Evolutionary conservation across 2,329 filamentous ascomycete species (phyloP).

Genomic region (Raffaelea albimanens): DNA sequence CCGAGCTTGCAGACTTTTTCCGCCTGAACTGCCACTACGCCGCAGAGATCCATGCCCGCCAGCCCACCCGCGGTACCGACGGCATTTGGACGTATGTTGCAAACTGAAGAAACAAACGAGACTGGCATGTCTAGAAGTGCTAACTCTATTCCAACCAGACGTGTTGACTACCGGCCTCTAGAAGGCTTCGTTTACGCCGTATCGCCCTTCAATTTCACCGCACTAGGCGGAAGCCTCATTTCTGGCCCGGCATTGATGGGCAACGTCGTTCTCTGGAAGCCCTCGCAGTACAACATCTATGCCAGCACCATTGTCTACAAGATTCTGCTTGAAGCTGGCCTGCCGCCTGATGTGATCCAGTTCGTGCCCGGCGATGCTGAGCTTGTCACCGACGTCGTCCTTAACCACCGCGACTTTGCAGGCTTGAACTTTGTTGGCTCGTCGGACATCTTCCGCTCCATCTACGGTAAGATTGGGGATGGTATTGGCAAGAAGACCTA

Average conservation of each 20-base stretch:
- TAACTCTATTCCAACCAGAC: slow-evolving; percentile 61
- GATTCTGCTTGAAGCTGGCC: slow-evolving; percentile 80
- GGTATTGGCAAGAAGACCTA: slow-evolving; percentile 76
- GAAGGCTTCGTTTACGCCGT: slow-evolving; percentile 94
- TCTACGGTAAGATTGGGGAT: slow-evolving; percentile 79
- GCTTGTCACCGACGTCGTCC: slow-evolving; percentile 66
- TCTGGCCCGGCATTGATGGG: slow-evolving; percentile 78
- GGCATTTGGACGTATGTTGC: slow-evolving; percentile 79
- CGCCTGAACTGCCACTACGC: neutral
- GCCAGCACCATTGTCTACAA: slow-evolving; percentile 84
- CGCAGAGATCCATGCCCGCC: slow-evolving; percentile 84
- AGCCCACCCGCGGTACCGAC: slow-evolving; percentile 77
- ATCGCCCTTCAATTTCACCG: slow-evolving; percentile 93
- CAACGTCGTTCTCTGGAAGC: slow-evolving; percentile 94
- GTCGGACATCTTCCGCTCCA: slow-evolving; percentile 77
- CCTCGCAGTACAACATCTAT: slow-evolving; percentile 75
- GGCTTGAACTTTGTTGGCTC: slow-evolving; percentile 88
- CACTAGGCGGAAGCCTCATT: slow-evolving; percentile 78
- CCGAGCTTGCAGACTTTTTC: slow-evolving; percentile 76
- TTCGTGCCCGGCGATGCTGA: slow-evolving; percentile 83
- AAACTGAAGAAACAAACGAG: too few species aligned
- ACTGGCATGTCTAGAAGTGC: too few species aligned
- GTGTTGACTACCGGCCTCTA: slow-evolving; percentile 76
- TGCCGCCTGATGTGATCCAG: slow-evolving; percentile 82
- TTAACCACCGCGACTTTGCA: slow-evolving; percentile 70